Conservation (phyloP, 2,329 filamentous ascomycete species). For the Pseudogymnoascus sp. region DNA sequence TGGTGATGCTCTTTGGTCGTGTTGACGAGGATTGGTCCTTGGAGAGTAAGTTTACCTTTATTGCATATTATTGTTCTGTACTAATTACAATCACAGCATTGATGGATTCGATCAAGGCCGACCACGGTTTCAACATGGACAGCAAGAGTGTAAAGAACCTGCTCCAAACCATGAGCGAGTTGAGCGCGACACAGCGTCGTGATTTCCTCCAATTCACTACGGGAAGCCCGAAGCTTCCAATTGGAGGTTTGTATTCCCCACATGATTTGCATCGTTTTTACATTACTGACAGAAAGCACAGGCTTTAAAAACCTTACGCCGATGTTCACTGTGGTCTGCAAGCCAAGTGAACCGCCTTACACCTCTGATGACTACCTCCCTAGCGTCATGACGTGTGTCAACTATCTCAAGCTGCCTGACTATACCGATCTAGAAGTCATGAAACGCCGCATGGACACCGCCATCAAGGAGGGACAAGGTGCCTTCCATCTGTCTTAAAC, state of each 20-base stretch:
- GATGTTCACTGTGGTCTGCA: constrained; percentile 98
- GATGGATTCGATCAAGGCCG: constrained; percentile 97
- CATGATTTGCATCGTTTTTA: not conserved
- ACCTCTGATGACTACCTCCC: constrained; percentile 96
- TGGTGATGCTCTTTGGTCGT: constrained; percentile 89
- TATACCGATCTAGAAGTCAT: constrained; percentile 76
- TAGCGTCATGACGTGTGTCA: constrained; percentile 99
- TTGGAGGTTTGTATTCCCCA: constrained; percentile 65
- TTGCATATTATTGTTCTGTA: not conserved
- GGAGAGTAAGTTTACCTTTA: constrained; percentile 62
- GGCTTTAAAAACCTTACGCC: constrained; percentile 95
- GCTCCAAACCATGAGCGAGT: constrained; percentile 88
- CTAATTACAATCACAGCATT: constrained; percentile 52
- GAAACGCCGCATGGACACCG: constrained; percentile 69
- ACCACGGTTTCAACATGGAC: constrained; percentile 98
- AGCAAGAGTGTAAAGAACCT: constrained; percentile 92
- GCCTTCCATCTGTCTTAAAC: constrained; percentile 90
- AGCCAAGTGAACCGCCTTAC: constrained; percentile 91
- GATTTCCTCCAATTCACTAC: constrained; percentile 98
- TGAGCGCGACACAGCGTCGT: constrained; percentile 65
- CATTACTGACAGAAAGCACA: constrained; percentile 37
- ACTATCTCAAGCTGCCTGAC: constrained; percentile 95
- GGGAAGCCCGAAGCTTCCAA: constrained; percentile 94
- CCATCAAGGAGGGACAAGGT: constrained; percentile 91
- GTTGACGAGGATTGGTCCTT: constrained; percentile 96